Evolutionary conservation across 495 filamentous ascomycete genomes (phyloP).

Genomic region (Elaphomyces granulatus): DNA sequence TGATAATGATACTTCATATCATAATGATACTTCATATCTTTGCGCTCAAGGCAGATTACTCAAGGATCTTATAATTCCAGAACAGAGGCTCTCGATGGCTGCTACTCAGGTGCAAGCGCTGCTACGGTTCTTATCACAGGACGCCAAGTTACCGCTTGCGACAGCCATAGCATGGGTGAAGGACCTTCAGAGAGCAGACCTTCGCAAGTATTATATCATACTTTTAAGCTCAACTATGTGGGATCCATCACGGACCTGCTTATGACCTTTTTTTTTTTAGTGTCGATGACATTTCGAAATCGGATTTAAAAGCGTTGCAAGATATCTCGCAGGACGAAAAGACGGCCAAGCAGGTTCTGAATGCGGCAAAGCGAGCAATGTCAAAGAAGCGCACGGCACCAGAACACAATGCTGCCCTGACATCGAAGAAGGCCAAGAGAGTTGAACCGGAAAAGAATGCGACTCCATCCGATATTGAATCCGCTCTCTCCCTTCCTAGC

Average conservation of each 20-base stretch:
- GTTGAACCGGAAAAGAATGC: slow-evolving; percentile 8
- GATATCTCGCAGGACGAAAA: slow-evolving; percentile 55
- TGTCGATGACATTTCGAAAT: slow-evolving; percentile 47
- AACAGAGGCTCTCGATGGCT: slow-evolving; percentile 14
- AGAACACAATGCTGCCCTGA: slow-evolving; percentile 19
- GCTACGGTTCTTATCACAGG: slow-evolving; percentile 63
- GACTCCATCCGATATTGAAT: slow-evolving; percentile 50
- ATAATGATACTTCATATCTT: too few species aligned
- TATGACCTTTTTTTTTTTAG: slow-evolving; percentile 13
- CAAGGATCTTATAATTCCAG: too few species aligned
- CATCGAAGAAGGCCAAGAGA: slow-evolving; percentile 12
- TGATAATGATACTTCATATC: too few species aligned
- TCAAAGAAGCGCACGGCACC: slow-evolving; percentile 41
- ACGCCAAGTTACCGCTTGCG: slow-evolving; percentile 56
- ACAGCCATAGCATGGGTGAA: slow-evolving; percentile 55
- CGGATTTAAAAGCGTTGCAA: slow-evolving; percentile 38
- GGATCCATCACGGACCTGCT: background rate
- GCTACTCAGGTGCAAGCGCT: slow-evolving; percentile 44
- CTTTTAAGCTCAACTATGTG: slow-evolving; percentile 3
- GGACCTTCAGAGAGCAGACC: slow-evolving; percentile 45
- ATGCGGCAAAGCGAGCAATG: slow-evolving; percentile 46
- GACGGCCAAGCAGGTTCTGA: slow-evolving; percentile 46
- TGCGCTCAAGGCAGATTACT: too few species aligned
- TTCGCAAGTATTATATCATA: slow-evolving; percentile 40
- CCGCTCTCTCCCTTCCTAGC: slow-evolving; percentile 46